Evolutionary conservation across 176 grass and related monocot genomes (phyloP).

Genomic region (Rhynchospora breviuscula): DNA sequence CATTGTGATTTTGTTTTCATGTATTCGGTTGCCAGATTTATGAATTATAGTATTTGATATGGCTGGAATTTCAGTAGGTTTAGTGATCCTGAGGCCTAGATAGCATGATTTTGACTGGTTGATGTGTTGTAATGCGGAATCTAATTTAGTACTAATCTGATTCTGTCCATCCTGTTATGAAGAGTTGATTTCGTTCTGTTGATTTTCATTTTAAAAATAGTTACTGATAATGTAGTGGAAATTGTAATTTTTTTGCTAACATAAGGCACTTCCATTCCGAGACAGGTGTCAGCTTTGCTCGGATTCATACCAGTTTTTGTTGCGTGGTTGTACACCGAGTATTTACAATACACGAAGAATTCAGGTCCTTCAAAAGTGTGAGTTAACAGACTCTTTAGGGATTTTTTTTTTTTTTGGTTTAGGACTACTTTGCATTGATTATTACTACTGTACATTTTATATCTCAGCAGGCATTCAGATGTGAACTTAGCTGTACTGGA

Average conservation of each 20-base stretch:
- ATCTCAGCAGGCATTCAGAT: constrained; percentile 73
- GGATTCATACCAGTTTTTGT: constrained; percentile 74
- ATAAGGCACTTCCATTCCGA: background rate
- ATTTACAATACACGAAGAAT: constrained; percentile 57
- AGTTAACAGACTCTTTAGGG: constrained; percentile 26
- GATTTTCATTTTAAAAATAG: background rate
- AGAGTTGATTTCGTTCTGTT: background rate
- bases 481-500: constrained; percentile 66
- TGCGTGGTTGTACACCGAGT: constrained; percentile 69
- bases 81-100: background rate
- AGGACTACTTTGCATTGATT: constrained; percentile 5
- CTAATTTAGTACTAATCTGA: background rate
- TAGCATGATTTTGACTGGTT: background rate
- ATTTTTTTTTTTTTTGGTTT: background rate
- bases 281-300: constrained; percentile 63
- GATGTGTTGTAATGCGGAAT: background rate
- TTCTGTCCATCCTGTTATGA: background rate
- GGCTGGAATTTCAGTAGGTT: background rate
- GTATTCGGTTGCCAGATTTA: background rate
- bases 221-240: background rate
- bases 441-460: background rate
- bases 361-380: constrained; percentile 57
- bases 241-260: background rate
- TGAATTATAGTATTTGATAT: background rate
- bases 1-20: background rate